phyloP scores from a whole-genome alignment of 805 yeast genomes.

The Martiniozyma abietophila region DNA sequence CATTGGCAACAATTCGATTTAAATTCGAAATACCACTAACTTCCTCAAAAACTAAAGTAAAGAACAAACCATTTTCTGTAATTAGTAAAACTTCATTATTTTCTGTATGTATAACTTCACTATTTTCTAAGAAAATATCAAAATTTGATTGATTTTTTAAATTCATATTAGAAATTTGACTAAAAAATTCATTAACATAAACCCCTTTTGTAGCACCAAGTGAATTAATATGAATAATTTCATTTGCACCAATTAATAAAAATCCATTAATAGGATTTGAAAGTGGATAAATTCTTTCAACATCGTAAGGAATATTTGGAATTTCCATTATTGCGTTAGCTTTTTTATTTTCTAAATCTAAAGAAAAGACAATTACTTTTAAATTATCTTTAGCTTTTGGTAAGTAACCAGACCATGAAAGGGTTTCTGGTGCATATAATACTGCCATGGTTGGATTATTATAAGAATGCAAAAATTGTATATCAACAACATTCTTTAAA shows the following conservation, averaged over 20 bases:
- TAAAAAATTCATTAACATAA: constrained; percentile 49
- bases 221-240: constrained; percentile 68
- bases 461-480: constrained; percentile 64
- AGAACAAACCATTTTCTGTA: constrained; percentile 35
- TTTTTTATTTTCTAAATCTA: constrained; percentile 47
- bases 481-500: constrained; percentile 56
- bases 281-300: constrained; percentile 54
- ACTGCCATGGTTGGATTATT: constrained; percentile 62
- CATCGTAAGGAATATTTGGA: constrained; percentile 64
- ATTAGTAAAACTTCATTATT: constrained; percentile 32
- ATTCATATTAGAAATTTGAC: constrained; percentile 30
- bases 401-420: constrained; percentile 73
- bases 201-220: constrained; percentile 59
- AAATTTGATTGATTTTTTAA: constrained; percentile 40
- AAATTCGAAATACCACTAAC: constrained; percentile 29
- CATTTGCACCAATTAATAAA: constrained; percentile 64
- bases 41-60: constrained; percentile 24
- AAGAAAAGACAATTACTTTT: constrained; percentile 51
- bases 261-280: constrained; percentile 62
- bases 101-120: constrained; percentile 29
- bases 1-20: constrained; percentile 17
- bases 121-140: constrained; percentile 47
- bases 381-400: constrained; percentile 54
- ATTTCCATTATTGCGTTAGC: constrained; percentile 64
- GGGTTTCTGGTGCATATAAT: constrained; percentile 24